Evolutionary conservation across 1,284 basidiomycete species (phyloP), one percentile per base, ranked within the genome.

Genomic region (Gymnopus androsaceus): DNA sequence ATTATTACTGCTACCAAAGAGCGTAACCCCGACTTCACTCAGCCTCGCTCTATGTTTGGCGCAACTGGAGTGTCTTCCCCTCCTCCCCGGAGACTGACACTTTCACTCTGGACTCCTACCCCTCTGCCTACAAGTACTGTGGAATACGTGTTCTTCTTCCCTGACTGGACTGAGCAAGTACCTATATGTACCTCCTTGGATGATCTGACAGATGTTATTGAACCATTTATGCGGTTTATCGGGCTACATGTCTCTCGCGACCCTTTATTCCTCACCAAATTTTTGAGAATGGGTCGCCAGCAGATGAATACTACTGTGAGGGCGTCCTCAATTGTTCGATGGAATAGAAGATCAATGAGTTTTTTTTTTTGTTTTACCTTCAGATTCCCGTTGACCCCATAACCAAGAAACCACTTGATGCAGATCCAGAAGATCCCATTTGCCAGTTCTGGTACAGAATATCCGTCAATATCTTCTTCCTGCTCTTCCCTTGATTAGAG

Each of bases 71-170:
- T 79, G 42, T 71, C 79, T 5, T 69, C 75, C 8, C 73, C 81
- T 14, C 77, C 81, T 14, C 68, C 78, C 19, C 81, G 83, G 23
- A 90, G 85, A 66, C 75, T 80, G 11, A 67, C 80, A 28, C 70
- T 92, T 25, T 91, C 90, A 0, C 72, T 89, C 1, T 80, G 80
- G 67, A 86, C 85, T 11, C 92, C 93, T 1, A 81, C 82, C 6
- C 92, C 94, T 17, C 89, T 91, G 0, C 79, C 83, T 59, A 92
- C 92, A 12, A 79, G 75, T 55, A 79, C 75, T 5, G 80, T 79
- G 21, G 85, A 88, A 44, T 95, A 90, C 65, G 83, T 91, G 8
- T 98, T 94, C 78, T 98, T 97, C 79, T 96, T 88, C 70, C 85
- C 92, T 2, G 76, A 84, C 49, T 97, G 95, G 95, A 69, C 72